These are phyloP conservation scores for Geotrichum reessii DNA, from an alignment of 1,139 yeast genomes.

Conservation along the genomic window DNA sequence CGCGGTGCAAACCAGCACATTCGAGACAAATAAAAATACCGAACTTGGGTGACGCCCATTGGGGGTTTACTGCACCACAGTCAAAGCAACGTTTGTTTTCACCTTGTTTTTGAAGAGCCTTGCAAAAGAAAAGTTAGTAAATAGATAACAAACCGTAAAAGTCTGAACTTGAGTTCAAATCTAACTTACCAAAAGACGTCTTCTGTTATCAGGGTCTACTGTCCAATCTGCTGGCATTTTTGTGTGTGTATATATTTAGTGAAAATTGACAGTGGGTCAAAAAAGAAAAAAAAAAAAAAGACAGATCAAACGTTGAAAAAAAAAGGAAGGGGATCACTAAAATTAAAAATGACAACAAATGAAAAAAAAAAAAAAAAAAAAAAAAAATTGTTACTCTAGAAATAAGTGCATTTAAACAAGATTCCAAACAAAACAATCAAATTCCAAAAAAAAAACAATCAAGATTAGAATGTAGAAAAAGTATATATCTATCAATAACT, in stretches of 20 bases:
- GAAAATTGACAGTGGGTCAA: background rate
- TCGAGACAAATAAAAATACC: constrained; percentile 91
- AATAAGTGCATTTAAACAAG: background rate
- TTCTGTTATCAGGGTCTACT: constrained; percentile 84
- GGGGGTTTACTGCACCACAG: constrained; percentile 90
- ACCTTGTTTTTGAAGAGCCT: constrained; percentile 69
- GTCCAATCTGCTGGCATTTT: constrained; percentile 51
- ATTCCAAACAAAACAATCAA: background rate
- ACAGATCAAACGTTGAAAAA: background rate
- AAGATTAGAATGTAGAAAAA: no score
- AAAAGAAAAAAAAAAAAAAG: background rate
- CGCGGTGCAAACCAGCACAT: constrained; percentile 95
- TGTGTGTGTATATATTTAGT: background rate
- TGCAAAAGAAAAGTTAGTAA: background rate
- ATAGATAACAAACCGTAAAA: background rate
- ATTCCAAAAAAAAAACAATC: no score
- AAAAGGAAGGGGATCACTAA: background rate
- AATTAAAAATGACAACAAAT: background rate
- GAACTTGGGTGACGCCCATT: constrained; percentile 96
- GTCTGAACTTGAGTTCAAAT: background rate
- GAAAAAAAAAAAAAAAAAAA: no score
- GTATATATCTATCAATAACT: background rate
- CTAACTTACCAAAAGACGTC: constrained; percentile 51
- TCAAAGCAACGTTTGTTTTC: constrained; percentile 81
- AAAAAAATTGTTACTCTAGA: background rate